Base-by-base conservation (phyloP, 116 monocot species). In the Phalaenopsis hybrid region DNA sequence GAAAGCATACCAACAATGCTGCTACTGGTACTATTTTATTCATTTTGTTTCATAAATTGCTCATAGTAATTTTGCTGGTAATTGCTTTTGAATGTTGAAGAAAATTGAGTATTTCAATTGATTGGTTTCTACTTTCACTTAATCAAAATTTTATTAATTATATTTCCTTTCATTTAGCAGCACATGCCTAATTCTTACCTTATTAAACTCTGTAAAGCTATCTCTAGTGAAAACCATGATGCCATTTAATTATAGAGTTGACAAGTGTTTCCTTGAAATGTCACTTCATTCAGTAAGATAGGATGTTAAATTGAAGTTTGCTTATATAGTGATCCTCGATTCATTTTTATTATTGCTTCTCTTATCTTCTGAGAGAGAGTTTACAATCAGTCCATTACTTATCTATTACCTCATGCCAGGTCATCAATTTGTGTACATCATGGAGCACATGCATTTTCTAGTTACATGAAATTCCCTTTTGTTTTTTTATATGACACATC, bases 1-100 rank as follows among this genome's bases (percentile, higher is more conserved):
- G 94, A 84, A 97, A 97, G 85, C 97, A 97, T 81, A 97, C 97
- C 13, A 94, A 97, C 59, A 94, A 86, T 85, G 97, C 95, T 75
- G 97, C 97, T 31, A 97, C 97, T 87, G 93, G 95, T 93, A 89
- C 34, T 74, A 4, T 44, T 59, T 75, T 18, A 9, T 57, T 74
- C n/a, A 16, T 41, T 15, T 70, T 51, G 37, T 83, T 79, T 49
- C 44, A 78, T 77, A 48, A 4, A 13, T 37, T 37, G 4, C 15
- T 41, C 1, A 72, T 72, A 72, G 8, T 67, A 15, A 65, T 5
- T 33, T 72, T 61, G 23, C 34, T 17, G 18, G 7, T 44, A 15
- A 55, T 44, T 18, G 43, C 41, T 72, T 61, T 21, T 31, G 11
- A 67, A 77, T 49, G 77, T 31, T 77, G 46, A 44, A 20, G 12